Conservation (phyloP, 169 alveolate genomes). For the Cystoisospora suis region DNA sequence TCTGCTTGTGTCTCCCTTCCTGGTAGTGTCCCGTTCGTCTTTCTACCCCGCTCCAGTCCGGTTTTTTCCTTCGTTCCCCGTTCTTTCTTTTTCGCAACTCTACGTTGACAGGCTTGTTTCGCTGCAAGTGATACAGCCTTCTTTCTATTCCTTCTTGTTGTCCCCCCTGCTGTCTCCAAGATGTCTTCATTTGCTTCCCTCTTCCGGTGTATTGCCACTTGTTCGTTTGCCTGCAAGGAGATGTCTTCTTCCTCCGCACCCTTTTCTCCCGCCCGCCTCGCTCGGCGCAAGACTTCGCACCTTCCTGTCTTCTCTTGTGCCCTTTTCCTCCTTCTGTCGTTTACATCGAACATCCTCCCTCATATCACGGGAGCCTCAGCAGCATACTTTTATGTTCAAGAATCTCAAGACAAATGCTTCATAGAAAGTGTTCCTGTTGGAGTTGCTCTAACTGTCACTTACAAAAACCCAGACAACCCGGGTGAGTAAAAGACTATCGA, state of each 20-base stretch:
- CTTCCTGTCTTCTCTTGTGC: too few relatives aligned
- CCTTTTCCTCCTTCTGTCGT: background rate
- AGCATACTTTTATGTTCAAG: constrained; percentile 73
- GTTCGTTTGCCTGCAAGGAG: background rate
- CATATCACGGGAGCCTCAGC: constrained; percentile 12
- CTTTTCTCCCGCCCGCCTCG: background rate
- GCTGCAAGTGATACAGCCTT: too few relatives aligned
- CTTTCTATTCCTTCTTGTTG: too few relatives aligned
- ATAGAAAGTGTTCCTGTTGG: constrained; percentile 69
- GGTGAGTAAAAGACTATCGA: constrained; percentile 56
- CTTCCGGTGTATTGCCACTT: background rate
- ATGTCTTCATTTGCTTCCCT: too few relatives aligned
- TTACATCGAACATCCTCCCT: background rate
- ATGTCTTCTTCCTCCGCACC: background rate
- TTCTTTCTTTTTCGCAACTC: too few relatives aligned
- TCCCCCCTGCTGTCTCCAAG: too few relatives aligned
- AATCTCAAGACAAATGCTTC: constrained; percentile 73
- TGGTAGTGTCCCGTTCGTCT: too few relatives aligned
- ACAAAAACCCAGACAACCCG: constrained; percentile 67
- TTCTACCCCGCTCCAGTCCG: too few relatives aligned
- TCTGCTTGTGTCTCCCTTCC: too few relatives aligned
- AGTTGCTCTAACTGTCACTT: constrained; percentile 67
- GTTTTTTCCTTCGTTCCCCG: too few relatives aligned
- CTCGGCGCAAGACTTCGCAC: too few relatives aligned
- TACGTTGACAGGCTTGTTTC: too few relatives aligned